phyloP scores from a whole-genome alignment of 495 filamentous ascomycete species.

The Aspergillus conjunctus region DNA sequence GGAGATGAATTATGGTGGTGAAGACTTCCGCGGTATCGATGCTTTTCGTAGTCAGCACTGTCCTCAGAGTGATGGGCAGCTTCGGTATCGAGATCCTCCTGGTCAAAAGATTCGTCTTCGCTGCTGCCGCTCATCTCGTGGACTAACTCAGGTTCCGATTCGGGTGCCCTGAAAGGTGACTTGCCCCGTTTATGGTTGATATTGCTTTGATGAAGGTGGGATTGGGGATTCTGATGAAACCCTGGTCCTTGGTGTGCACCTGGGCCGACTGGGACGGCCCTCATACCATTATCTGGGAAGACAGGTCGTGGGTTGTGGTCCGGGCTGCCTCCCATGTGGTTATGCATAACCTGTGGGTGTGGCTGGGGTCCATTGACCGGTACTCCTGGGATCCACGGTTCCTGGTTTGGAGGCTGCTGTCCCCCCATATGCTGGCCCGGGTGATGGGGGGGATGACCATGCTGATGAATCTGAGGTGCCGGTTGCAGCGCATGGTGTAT shows the following conservation, averaged over 20 bases:
- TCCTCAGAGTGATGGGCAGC: slow-evolving; percentile 21
- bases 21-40: slow-evolving; percentile 20
- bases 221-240: neutral
- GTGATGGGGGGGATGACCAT: slow-evolving; percentile 5
- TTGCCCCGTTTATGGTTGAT: slow-evolving; percentile 1
- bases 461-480: slow-evolving; percentile 14
- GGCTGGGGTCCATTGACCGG: slow-evolving; percentile 10
- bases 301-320: neutral
- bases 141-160: slow-evolving; percentile 18
- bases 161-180: neutral
- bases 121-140: slow-evolving; percentile 20
- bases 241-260: slow-evolving; percentile 12
- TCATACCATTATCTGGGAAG: neutral
- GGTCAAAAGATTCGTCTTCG: slow-evolving; percentile 18
- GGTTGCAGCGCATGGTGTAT: slow-evolving; percentile 13
- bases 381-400: slow-evolving; percentile 13
- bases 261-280: slow-evolving; percentile 4
- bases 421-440: neutral
- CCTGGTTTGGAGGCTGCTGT: slow-evolving; percentile 6
- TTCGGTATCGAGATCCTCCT: slow-evolving; percentile 17
- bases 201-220: neutral
- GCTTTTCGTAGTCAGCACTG: slow-evolving; percentile 4
- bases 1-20: slow-evolving; percentile 23
- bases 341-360: slow-evolving; percentile 7
- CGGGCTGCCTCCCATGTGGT: neutral